phyloP scores from a whole-genome alignment of 202 grass and related monocot genomes.

The Panicum hallii region DNA sequence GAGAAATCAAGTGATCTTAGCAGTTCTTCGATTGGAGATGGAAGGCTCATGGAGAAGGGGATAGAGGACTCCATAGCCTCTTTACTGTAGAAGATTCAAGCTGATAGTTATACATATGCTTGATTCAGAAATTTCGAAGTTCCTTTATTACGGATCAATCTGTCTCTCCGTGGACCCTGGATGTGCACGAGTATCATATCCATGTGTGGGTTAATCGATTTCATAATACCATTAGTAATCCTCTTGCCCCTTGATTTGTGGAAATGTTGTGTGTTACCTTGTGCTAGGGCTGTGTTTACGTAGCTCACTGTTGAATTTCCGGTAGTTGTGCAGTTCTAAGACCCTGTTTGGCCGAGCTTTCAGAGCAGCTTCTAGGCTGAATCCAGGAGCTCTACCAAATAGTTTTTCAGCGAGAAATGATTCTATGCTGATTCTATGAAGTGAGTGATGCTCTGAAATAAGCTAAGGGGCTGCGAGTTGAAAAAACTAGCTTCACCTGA shows the following conservation, averaged over 20 bases:
- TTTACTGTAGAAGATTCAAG: not conserved
- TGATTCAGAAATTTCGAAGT: not conserved
- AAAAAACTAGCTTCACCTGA: no score
- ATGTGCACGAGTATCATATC: no score
- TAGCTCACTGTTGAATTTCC: not conserved
- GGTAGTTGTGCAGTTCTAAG: no score
- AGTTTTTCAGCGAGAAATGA: no score
- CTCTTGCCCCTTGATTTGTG: not conserved
- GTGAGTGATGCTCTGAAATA: no score
- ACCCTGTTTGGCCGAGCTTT: no score
- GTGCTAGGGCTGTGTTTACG: not conserved
- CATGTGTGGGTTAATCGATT: no score
- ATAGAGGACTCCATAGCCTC: not conserved
- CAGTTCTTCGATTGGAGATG: not conserved
- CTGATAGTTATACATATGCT: not conserved
- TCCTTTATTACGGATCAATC: not conserved
- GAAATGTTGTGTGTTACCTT: not conserved
- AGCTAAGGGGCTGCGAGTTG: no score
- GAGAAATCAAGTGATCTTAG: not conserved
- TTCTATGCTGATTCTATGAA: no score
- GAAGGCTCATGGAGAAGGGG: not conserved
- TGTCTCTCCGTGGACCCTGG: not conserved
- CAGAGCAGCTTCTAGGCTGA: no score
- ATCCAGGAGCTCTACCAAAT: no score
- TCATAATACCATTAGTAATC: no score